These are phyloP conservation scores for Acer yangbiense DNA, from an alignment of 345 rosid species.

Conservation along the genomic window DNA sequence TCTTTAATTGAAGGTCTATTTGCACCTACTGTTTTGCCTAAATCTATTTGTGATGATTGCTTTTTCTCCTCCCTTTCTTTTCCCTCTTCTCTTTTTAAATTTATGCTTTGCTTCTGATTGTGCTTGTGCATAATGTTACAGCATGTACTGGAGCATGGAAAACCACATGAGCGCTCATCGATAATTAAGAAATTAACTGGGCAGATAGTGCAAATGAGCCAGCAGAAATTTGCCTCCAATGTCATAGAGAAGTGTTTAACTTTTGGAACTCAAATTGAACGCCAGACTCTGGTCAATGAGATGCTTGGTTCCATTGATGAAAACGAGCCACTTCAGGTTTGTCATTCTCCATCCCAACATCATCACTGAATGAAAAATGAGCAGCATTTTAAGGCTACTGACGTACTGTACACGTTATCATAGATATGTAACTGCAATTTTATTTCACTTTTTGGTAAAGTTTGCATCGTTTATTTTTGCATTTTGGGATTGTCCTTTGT, in stretches of 20 bases:
- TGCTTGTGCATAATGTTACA: constrained; percentile 30
- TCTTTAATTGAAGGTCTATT: too few species aligned
- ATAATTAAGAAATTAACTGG: constrained; percentile 79
- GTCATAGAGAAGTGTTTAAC: constrained; percentile 90
- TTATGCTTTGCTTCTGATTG: constrained; percentile 7
- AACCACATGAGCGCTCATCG: constrained; percentile 77
- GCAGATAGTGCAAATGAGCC: constrained; percentile 94
- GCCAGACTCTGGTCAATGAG: constrained; percentile 80
- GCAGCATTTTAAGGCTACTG: neutral
- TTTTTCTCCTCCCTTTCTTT: neutral
- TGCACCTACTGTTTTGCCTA: too few species aligned
- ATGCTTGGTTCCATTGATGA: constrained; percentile 98
- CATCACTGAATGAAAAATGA: neutral
- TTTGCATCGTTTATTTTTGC: neutral
- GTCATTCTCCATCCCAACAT: neutral
- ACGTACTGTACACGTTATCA: neutral
- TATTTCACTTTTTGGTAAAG: constrained; percentile 8
- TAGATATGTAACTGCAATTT: neutral
- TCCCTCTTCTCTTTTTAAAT: neutral
- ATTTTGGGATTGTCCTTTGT: neutral
- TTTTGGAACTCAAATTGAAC: constrained; percentile 75
- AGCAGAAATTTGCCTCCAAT: constrained; percentile 98
- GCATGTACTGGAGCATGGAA: constrained; percentile 98
- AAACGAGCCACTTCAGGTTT: constrained; percentile 98
- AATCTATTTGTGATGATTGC: too few species aligned